Conservation (phyloP, 371 early-diverging fungal species). For the Mortierella sp. region DNA sequence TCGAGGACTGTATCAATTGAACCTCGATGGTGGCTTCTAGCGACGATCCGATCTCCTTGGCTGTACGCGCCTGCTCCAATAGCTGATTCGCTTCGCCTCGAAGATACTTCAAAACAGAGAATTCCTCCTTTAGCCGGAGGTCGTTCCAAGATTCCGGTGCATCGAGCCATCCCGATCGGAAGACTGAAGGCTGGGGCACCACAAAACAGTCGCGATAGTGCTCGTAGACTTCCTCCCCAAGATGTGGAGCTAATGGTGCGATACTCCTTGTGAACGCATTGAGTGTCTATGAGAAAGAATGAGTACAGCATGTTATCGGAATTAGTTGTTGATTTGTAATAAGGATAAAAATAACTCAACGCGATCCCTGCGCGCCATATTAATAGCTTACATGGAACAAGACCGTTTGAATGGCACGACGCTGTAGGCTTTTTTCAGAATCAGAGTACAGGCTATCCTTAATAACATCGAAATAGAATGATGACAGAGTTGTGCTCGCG, state of each 20-base stretch:
- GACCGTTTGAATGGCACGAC: conserved; percentile 79
- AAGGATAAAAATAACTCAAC: too few relatives aligned
- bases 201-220: conserved; percentile 63
- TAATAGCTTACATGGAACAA: conserved; percentile 67
- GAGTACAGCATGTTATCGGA: background rate
- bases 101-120: conserved; percentile 66
- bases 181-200: conserved; percentile 68
- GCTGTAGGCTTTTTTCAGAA: conserved; percentile 47
- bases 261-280: conserved; percentile 72
- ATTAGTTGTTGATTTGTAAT: background rate
- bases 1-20: conserved; percentile 25
- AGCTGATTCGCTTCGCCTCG: conserved; percentile 74
- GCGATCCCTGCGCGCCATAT: background rate
- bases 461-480: conserved; percentile 87
- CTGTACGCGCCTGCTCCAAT: conserved; percentile 76
- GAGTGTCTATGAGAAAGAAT: conserved; percentile 58
- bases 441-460: conserved; percentile 89
- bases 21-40: conserved; percentile 68
- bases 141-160: conserved; percentile 68
- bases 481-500: conserved; percentile 76
- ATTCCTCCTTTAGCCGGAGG: conserved; percentile 63
- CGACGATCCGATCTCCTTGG: conserved; percentile 72
- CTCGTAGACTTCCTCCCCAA: conserved; percentile 87
- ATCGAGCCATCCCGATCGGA: conserved; percentile 73
- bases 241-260: conserved; percentile 80